These are phyloP conservation scores for Colletotrichum shisoi DNA, from an alignment of 2,329 filamentous ascomycete genomes.

Conservation along the genomic window DNA sequence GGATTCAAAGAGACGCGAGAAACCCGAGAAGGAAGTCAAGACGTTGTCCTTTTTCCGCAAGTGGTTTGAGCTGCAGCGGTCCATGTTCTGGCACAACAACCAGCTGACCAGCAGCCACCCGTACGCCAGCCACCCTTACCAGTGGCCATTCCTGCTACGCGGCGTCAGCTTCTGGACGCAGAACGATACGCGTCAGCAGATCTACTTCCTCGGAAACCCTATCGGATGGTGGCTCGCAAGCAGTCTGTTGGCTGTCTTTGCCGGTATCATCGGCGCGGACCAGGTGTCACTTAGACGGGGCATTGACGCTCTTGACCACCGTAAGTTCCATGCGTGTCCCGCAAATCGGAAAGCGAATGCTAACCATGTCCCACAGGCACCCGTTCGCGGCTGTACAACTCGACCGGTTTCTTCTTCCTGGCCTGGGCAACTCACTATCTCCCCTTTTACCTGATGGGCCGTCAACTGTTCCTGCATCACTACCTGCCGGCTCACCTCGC, in stretches of 20 bases:
- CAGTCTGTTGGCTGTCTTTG: constrained; percentile 90
- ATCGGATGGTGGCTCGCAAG: constrained; percentile 97
- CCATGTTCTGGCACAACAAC: constrained; percentile 99
- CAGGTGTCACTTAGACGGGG: constrained; percentile 93
- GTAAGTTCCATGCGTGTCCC: constrained; percentile 65
- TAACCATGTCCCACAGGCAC: constrained; percentile 67
- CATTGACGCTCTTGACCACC: constrained; percentile 88
- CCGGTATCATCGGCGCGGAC: constrained; percentile 88
- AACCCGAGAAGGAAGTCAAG: constrained; percentile 81
- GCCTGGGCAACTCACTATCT: constrained; percentile 98
- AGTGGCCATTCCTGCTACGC: constrained; percentile 96
- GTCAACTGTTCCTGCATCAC: constrained; percentile 96
- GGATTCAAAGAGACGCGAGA: constrained; percentile 76
- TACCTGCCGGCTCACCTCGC: constrained; percentile 95
- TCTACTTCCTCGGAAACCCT: constrained; percentile 98
- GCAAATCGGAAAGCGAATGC: constrained; percentile 25
- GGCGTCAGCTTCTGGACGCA: constrained; percentile 99
- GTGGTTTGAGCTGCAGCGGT: constrained; percentile 94
- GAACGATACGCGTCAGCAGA: constrained; percentile 91
- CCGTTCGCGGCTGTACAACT: constrained; percentile 95
- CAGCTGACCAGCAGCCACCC: constrained; percentile 96
- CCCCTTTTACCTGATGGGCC: constrained; percentile 97
- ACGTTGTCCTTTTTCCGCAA: constrained; percentile 87
- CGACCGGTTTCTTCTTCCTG: constrained; percentile 98
- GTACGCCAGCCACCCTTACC: constrained; percentile 91